Evolutionary conservation across 78 protist species (phyloP).

Genomic region (Dictyostelium firmibasis): DNA sequence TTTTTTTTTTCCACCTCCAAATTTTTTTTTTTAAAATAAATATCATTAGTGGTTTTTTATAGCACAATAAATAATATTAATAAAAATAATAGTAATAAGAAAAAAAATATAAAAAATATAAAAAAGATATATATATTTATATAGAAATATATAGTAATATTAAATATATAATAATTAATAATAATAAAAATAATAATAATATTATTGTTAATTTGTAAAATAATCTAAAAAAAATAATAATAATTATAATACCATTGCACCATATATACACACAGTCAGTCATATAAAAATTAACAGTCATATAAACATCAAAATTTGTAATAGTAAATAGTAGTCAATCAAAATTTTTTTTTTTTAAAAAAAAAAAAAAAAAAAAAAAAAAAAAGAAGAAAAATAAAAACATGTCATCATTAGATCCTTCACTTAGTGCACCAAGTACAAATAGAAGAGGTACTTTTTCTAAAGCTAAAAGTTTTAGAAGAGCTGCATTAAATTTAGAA

Average conservation of each 20-base stretch:
- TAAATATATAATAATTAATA: too few relatives aligned
- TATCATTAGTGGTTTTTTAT: too few relatives aligned
- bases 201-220: too few relatives aligned
- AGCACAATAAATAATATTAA: too few relatives aligned
- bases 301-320: not conserved
- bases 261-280: not conserved
- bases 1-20: too few relatives aligned
- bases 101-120: too few relatives aligned
- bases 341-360: not conserved
- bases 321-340: not conserved
- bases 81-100: too few relatives aligned
- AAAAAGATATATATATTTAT: too few relatives aligned
- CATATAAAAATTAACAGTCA: not conserved
- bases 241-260: not conserved
- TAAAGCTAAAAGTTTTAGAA: conserved; percentile 77
- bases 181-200: too few relatives aligned
- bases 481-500: conserved; percentile 46
- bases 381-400: not conserved
- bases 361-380: not conserved
- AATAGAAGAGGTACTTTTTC: conserved; percentile 71
- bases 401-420: conserved; percentile 5
- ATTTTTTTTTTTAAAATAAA: too few relatives aligned
- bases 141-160: too few relatives aligned
- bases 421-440: not conserved
- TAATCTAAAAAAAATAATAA: too few relatives aligned